Percentiles rank a stretch among this genome's conserved stretches.
Evolutionary conservation across 2,329 filamentous ascomycete species (phyloP).

Genomic region (Neonectria coccinea): DNA sequence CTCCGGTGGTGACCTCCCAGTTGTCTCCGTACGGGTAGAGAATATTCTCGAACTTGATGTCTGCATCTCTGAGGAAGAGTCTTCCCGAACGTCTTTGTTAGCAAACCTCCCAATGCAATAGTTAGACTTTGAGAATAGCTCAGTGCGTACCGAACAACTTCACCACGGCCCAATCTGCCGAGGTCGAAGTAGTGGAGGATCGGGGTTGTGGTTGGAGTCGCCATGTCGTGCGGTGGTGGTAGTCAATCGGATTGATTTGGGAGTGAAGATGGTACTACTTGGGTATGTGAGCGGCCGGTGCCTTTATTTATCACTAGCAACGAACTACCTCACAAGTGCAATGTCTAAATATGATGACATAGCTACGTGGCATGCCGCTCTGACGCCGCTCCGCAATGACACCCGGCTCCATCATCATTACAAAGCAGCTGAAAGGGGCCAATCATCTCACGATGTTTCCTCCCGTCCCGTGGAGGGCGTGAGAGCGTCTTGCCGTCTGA

Average conservation of each 20-base stretch:
- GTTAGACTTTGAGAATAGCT: neutral
- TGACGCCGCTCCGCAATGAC: neutral
- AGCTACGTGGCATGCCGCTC: neutral
- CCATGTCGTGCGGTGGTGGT: conserved; percentile 10
- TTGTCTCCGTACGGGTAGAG: conserved; percentile 34
- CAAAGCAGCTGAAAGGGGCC: neutral
- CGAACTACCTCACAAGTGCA: neutral
- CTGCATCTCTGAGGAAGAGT: conserved; percentile 37
- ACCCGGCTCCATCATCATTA: neutral
- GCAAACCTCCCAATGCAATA: neutral
- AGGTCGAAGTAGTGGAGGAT: conserved; percentile 44
- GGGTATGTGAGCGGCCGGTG: neutral
- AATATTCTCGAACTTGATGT: conserved; percentile 31
- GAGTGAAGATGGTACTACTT: too few relatives aligned
- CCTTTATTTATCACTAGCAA: neutral
- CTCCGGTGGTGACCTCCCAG: conserved; percentile 38
- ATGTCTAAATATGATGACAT: neutral
- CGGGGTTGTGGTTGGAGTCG: conserved; percentile 16
- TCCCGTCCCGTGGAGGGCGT: neutral
- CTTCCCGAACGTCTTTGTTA: conserved; percentile 1
- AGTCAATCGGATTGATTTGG: neutral
- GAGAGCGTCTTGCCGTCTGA: neutral
- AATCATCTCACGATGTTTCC: neutral
- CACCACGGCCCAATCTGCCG: conserved; percentile 45
- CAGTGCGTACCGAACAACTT: conserved; percentile 42